Conservation (phyloP, 371 early-diverging fungal species). For the Apophysomyces sp. region DNA sequence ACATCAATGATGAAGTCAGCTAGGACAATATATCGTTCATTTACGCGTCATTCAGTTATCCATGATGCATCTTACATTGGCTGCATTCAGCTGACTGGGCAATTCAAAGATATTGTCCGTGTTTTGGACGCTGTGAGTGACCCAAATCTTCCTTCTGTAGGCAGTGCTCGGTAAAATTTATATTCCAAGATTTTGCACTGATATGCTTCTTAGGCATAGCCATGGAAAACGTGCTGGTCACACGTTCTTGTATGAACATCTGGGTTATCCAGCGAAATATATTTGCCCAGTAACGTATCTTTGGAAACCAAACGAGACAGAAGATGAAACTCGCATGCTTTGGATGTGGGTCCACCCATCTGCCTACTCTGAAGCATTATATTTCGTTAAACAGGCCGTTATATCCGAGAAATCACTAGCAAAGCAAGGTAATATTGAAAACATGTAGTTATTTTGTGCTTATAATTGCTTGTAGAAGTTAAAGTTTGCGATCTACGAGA, state of each 20-base stretch:
- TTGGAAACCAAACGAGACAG: constrained; percentile 54
- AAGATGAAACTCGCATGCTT: constrained; percentile 30
- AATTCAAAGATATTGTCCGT: constrained; percentile 34
- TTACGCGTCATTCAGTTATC: constrained; percentile 66
- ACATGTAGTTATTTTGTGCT: background rate
- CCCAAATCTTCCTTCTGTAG: constrained; percentile 59
- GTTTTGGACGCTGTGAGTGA: constrained; percentile 62
- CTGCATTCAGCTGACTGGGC: constrained; percentile 73
- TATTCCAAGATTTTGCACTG: background rate
- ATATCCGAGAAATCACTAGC: background rate
- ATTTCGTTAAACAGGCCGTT: constrained; percentile 4
- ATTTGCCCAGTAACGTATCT: constrained; percentile 67
- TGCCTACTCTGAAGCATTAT: constrained; percentile 33
- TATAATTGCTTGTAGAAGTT: constrained; percentile 6
- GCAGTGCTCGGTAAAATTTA: constrained; percentile 54
- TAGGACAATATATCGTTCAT: constrained; percentile 74
- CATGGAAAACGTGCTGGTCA: constrained; percentile 63
- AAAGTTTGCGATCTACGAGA: constrained; percentile 36
- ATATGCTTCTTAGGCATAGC: constrained; percentile 45
- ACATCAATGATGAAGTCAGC: constrained; percentile 85
- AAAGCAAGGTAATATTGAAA: background rate
- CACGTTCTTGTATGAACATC: constrained; percentile 49
- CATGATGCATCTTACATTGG: constrained; percentile 85
- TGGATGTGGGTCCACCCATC: constrained; percentile 76
- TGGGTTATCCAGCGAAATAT: constrained; percentile 55